Base-by-base conservation (phyloP, 2,329 filamentous ascomycete species). In the Penicillium sp. region DNA sequence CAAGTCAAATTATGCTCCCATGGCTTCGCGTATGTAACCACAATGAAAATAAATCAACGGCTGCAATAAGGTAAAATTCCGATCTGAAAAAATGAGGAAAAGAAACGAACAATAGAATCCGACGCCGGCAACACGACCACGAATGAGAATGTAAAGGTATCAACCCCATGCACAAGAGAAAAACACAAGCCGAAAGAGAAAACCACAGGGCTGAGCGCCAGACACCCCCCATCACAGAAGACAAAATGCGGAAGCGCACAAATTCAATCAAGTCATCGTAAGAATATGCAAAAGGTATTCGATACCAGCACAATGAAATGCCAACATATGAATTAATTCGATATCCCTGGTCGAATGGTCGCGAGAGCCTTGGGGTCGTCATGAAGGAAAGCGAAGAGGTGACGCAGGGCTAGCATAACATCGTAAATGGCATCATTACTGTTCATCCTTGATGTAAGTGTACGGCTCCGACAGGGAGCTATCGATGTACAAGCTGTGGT, bases 401-500 rank as follows among this genome's bases (percentile, higher is more conserved):
- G 51, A 50, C 47, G 53, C 56, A 56, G 46, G 51, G 50, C 54
- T 52, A 59, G 52, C 52, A 55, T 55, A 51, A 56, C 52, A 57
- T 59, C 56, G 47, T 59, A 52, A 58, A 49, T 49, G 49, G 48
- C 42, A 51, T 55, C 47, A 52, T 53, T 48, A 57, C 57, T 69
- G 62, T 57, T 62, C 58, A 40, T 64, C 59, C 56, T 63, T 64
- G 58, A 61, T 58, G 54, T 57, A 61, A 51, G 52, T 65, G 56
- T 63, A 63, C 40, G 60, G 58, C 47, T 64, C 61, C 37, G 55
- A 55, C 34, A 60, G 52, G 22, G 64, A 60, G 54, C 60, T 62
- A 35, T 64, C 60, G 43, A 70, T 62, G 54, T 70, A 70, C 44
- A 68, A 23, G 32, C 62, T 54, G 51, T 70, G 64, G 59, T 87